Percentiles rank a stretch among this genome's conserved stretches.
Conservation (phyloP, 2,329 filamentous ascomycete species). For the Fusarium sp. region DNA sequence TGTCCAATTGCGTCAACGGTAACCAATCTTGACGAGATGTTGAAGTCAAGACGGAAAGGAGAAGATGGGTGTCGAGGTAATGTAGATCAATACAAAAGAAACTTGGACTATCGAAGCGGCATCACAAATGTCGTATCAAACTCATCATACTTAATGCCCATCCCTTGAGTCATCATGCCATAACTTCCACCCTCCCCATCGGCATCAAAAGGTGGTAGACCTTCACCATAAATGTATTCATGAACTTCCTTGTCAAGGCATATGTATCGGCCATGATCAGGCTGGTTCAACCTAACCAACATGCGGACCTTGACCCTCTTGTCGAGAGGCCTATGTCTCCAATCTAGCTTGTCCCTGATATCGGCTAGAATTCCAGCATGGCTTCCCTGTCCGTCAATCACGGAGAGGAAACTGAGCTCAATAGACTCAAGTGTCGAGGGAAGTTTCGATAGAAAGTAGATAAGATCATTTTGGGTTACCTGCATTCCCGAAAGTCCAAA, state of each 20-base stretch:
- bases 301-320: background rate
- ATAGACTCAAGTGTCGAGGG: background rate
- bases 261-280: background rate
- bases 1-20: too few relatives aligned
- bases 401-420: background rate
- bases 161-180: background rate
- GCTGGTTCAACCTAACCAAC: background rate
- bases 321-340: background rate
- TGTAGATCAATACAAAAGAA: too few relatives aligned
- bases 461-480: background rate
- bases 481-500: conserved; percentile 6
- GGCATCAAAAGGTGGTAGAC: background rate
- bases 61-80: rapidly evolving
- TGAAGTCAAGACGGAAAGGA: rapidly evolving
- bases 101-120: rapidly evolving
- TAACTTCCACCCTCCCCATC: background rate
- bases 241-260: conserved; percentile 14
- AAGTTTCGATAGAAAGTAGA: background rate
- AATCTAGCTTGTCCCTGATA: background rate
- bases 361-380: background rate
- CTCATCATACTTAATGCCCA: background rate
- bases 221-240: conserved; percentile 6
- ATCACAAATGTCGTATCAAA: rapidly evolving
- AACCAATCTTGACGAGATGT: rapidly evolving
- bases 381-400: background rate